Evolutionary conservation across 75 land plant species (phyloP), one percentile per base, ranked within the genome.

Genomic region (Isoetes taiwanensis): DNA sequence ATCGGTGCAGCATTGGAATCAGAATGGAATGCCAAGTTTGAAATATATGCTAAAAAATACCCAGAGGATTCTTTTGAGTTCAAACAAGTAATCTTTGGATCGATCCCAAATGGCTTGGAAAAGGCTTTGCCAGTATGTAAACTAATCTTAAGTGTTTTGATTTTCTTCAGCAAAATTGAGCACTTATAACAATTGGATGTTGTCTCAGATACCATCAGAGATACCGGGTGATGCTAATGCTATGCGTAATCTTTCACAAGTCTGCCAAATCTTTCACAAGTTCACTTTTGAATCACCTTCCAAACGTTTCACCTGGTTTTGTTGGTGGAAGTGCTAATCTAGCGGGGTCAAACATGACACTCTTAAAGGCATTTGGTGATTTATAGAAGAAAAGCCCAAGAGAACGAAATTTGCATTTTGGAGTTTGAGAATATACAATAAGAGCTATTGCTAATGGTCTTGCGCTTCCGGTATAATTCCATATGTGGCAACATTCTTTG

Each of bases 271-370:
- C n/a, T n/a, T n/a, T n/a, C n/a, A n/a, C n/a, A n/a, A n/a, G n/a
- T n/a, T n/a, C n/a, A n/a, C n/a, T n/a, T n/a, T n/a, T 86, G 28
- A 83, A 86, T 55, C 76, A 80, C 2, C 75, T 86, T 35, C 84
- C 78, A 10, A 72, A 68, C 25, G 80, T 73, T 2, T 73, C 83
- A 24, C 88, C 93, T 2, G 95, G 95, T 0, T 63, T 88, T 0
- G 64, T 88, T n/a, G 90, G 95, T 20, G 95, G 95, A 29, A 80
- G 85, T 67, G 95, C 95, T 5, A 90, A 88, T 54, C 73, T 84
- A 30, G 95, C 90, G 1, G 73, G 80, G 20, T 88, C 95, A 26
- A 88, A 88, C 76, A 88, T 79, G 86, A 82, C 86, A 27, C 40
- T 82, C 63, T 41, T 85, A 32, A 83, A 85, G 60, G 69, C 67